These are phyloP conservation scores for Cyclotella sp. DNA, from an alignment of 108 stramenopile genomes.

Conservation along the genomic window DNA sequence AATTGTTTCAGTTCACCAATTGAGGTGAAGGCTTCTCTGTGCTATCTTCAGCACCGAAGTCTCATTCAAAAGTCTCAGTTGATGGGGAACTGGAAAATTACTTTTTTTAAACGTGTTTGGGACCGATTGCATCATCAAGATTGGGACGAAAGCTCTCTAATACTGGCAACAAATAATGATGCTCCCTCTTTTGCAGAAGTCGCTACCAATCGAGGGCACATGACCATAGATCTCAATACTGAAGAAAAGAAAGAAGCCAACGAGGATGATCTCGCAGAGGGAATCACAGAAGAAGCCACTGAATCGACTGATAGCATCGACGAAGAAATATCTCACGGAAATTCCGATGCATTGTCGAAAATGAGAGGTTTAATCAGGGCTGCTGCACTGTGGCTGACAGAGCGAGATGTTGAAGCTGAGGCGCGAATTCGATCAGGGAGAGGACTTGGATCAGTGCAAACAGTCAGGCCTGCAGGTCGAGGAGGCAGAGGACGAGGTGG, in stretches of 20 bases:
- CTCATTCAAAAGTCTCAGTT: slow-evolving; percentile 79
- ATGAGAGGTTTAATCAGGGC: slow-evolving; percentile 81
- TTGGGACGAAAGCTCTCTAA: slow-evolving; percentile 36
- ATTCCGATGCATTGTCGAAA: slow-evolving; percentile 39
- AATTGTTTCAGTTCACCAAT: slow-evolving; percentile 72
- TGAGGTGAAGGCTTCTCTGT: slow-evolving; percentile 72
- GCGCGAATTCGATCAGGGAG: slow-evolving; percentile 19
- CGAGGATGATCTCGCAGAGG: background rate
- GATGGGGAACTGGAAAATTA: slow-evolving; percentile 78
- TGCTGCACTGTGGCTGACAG: slow-evolving; percentile 82
- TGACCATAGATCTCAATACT: slow-evolving; percentile 27
- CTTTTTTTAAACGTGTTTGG: slow-evolving; percentile 84
- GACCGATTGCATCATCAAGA: slow-evolving; percentile 74
- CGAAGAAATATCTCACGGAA: slow-evolving; percentile 42
- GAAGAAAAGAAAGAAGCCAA: slow-evolving; percentile 16
- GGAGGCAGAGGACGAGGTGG: slow-evolving; percentile 17
- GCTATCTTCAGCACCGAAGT: slow-evolving; percentile 77
- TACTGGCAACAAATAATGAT: slow-evolving; percentile 3
- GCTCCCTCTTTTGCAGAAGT: slow-evolving; percentile 1
- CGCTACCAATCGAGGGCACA: background rate
- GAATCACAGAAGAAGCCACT: background rate
- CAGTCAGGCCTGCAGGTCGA: background rate
- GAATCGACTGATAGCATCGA: slow-evolving; percentile 21
- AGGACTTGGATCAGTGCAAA: slow-evolving; percentile 5
- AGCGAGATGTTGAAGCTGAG: slow-evolving; percentile 65